Percentiles rank a stretch among this genome's conserved stretches.
Evolutionary conservation across 371 early-diverging fungal genomes (phyloP).

Genomic region (Mucor mucedo): DNA sequence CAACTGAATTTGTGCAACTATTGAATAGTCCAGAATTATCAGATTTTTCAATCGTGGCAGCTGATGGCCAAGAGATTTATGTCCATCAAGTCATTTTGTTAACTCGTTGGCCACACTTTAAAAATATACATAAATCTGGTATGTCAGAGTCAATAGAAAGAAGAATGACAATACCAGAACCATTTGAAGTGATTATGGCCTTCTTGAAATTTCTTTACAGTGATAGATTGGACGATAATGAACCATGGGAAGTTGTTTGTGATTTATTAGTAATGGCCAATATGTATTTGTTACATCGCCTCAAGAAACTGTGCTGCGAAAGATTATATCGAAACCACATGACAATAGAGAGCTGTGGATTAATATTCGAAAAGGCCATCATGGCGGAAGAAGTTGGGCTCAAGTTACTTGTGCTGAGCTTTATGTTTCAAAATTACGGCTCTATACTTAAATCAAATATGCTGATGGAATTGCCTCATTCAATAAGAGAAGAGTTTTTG

Average conservation of each 20-base stretch:
- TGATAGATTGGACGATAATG: constrained; percentile 55
- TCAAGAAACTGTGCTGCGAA: constrained; percentile 62
- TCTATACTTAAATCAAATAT: constrained; percentile 56
- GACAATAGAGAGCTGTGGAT: constrained; percentile 56
- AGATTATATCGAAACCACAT: constrained; percentile 53
- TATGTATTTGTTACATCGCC: constrained; percentile 59
- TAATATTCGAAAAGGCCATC: constrained; percentile 62
- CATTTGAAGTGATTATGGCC: constrained; percentile 55
- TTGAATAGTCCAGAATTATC: constrained; percentile 59
- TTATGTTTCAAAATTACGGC: constrained; percentile 60
- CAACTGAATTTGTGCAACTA: constrained; percentile 52
- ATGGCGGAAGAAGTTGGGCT: constrained; percentile 58
- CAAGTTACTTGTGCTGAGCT: constrained; percentile 51
- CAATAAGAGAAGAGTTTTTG: constrained; percentile 38
- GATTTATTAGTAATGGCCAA: constrained; percentile 64
- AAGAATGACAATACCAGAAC: constrained; percentile 59
- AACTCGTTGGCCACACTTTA: constrained; percentile 71
- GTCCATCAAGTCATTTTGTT: constrained; percentile 68
- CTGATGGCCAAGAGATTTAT: constrained; percentile 49
- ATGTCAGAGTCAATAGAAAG: constrained; percentile 61
- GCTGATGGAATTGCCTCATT: constrained; percentile 42
- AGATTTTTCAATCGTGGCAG: constrained; percentile 58
- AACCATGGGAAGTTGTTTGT: constrained; percentile 50
- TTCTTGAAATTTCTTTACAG: constrained; percentile 69
- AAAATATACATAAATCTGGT: constrained; percentile 56